These are phyloP conservation scores for Nothopassalora personata DNA, from an alignment of 2,329 filamentous ascomycete species.

Conservation along the genomic window DNA sequence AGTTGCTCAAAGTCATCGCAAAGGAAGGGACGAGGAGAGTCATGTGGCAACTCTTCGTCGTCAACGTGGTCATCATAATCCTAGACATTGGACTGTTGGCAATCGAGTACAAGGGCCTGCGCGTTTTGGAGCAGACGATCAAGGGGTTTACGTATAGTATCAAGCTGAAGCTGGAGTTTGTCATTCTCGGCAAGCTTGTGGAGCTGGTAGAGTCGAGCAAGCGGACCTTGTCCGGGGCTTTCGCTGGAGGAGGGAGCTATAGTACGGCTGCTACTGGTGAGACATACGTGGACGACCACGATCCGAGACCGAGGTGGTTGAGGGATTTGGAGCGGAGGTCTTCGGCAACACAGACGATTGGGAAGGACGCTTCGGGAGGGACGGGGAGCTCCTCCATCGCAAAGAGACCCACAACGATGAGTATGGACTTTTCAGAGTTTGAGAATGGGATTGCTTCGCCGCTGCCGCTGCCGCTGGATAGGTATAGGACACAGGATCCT, in stretches of 20 bases:
- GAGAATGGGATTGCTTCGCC: neutral
- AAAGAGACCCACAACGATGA: neutral
- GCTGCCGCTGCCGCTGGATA: neutral
- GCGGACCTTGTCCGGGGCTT: neutral
- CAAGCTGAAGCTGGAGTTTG: neutral
- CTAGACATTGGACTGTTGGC: neutral
- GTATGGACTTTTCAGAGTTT: neutral
- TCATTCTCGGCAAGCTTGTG: neutral
- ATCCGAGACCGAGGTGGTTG: neutral
- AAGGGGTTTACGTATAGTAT: neutral
- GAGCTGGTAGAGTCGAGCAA: neutral
- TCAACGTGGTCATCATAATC: neutral
- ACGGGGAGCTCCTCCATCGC: neutral
- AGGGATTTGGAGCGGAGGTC: neutral
- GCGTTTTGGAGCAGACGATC: neutral
- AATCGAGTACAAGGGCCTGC: slow-evolving; percentile 1
- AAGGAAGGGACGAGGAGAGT: neutral
- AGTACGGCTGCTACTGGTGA: neutral
- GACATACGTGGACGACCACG: neutral
- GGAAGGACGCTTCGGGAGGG: neutral
- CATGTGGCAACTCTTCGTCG: neutral
- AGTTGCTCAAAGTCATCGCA: neutral
- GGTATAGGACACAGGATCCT: neutral
- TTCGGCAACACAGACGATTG: neutral
- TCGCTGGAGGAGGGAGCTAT: neutral